Base-by-base conservation (phyloP, 495 filamentous ascomycete species). In the Endocarpon pusillum region DNA sequence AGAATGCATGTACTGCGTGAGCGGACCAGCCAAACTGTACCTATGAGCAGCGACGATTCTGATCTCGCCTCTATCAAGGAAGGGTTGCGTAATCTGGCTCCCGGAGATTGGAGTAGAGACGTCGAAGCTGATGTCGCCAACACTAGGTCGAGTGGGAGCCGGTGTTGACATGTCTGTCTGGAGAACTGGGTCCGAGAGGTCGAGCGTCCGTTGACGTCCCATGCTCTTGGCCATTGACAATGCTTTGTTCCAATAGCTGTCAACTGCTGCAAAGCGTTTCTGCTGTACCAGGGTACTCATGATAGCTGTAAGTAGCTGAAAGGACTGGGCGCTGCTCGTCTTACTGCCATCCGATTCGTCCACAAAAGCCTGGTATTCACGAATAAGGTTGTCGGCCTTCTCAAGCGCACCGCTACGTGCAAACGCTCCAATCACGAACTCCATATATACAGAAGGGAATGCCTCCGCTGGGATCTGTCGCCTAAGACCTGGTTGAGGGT, bases 241-340 rank as follows among this genome's bases (percentile, higher is more conserved):
- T 4, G 69, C 61, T 18, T 79, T 49, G 3, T 67, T 37, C 82
- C 82, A 91, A 24, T 63, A 76, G 37, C 66, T 47, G 32, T 67
- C 64, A 18, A 85, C 71, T 28, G 67, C 63, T 17, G 66, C 55
- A 37, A 66, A 64, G 21, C 77, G 58, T 6, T 55, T 45, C 15
- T 69, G 67, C 21, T 61, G 54, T 16, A 68, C 49, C 45, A 78
- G 62, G 3, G 67, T 55, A 2, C 59, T 47, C 77, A 89, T 85
- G 18, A 83, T 49, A 6, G 72, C 63, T 33, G 62, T 61, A 9
- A 87, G 51, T 29, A 86, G 54, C 7, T 52, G 48, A 24, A 81
- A 47, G 1, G 81, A 75, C 3, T 56, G 41, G 6, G 37, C 28
- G 18, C 39, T 58, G 20, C 20, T 36, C 31, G 34, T 47, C 37